Percentiles rank a stretch among this genome's conserved stretches.
These are phyloP conservation scores for Ramalina peruviana DNA, from an alignment of 495 filamentous ascomycete species.

Conservation along the genomic window DNA sequence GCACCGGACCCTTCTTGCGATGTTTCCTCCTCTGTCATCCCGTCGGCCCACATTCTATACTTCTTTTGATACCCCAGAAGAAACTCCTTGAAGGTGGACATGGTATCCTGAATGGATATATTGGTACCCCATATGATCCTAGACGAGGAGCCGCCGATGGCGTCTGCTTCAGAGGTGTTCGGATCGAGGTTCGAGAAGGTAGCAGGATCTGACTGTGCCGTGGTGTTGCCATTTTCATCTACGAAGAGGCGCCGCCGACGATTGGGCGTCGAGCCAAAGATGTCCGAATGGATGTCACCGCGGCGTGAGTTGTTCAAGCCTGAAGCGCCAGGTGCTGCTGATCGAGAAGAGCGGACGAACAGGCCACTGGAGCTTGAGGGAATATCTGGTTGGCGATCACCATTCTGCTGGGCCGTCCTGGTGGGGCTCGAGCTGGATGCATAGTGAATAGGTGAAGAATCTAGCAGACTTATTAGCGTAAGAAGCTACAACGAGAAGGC, in stretches of 20 bases:
- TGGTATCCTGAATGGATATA: constrained; percentile 80
- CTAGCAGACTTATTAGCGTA: constrained; percentile 27
- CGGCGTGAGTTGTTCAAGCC: constrained; percentile 40
- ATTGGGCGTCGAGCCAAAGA: constrained; percentile 48
- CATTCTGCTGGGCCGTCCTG: constrained; percentile 27
- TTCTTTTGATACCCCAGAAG: constrained; percentile 78
- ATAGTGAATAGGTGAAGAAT: constrained; percentile 84
- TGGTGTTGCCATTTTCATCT: constrained; percentile 64
- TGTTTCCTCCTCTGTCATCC: constrained; percentile 64
- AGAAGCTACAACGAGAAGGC: not conserved
- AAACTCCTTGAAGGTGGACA: constrained; percentile 78
- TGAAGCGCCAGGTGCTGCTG: constrained; percentile 34
- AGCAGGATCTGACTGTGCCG: constrained; percentile 57
- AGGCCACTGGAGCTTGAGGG: constrained; percentile 72
- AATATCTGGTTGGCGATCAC: constrained; percentile 46
- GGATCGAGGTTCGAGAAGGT: constrained; percentile 83
- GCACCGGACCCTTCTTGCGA: constrained; percentile 41
- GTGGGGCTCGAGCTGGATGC: constrained; percentile 74
- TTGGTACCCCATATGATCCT: constrained; percentile 96
- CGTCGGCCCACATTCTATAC: constrained; percentile 82
- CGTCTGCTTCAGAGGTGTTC: constrained; percentile 81
- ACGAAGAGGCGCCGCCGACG: constrained; percentile 62
- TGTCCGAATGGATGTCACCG: constrained; percentile 71
- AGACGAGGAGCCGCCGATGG: constrained; percentile 63
- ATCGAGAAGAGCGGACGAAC: constrained; percentile 58